A percentile compares a stretch with the other conserved stretches of the same genome.
Conservation (phyloP, 345 rosid species). For the Eucalyptus virginea region DNA sequence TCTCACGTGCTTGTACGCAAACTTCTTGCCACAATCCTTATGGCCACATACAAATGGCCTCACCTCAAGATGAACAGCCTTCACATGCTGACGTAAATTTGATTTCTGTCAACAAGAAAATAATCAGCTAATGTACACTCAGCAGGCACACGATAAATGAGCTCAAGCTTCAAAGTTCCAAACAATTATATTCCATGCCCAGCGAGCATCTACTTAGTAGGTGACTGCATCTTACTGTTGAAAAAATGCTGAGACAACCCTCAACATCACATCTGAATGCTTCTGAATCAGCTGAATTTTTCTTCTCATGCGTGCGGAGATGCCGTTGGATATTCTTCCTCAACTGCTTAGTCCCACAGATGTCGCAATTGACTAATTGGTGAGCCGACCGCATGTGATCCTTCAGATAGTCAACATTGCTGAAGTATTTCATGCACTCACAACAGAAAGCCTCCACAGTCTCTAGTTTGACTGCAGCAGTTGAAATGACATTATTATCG, state of each 20-base stretch:
- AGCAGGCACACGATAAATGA: neutral
- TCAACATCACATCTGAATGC: constrained; percentile 41
- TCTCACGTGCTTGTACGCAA: constrained; percentile 79
- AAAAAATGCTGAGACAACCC: constrained; percentile 53
- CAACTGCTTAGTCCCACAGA: constrained; percentile 55
- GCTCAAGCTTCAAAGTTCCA: constrained; percentile 26
- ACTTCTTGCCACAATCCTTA: constrained; percentile 61
- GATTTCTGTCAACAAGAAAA: constrained; percentile 45
- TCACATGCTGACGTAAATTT: constrained; percentile 55
- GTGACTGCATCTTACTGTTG: constrained; percentile 31
- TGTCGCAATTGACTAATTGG: constrained; percentile 37
- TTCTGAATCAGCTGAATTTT: constrained; percentile 8
- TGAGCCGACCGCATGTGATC: constrained; percentile 63
- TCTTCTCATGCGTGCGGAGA: constrained; percentile 39
- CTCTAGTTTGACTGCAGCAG: constrained; percentile 55
- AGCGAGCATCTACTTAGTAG: constrained; percentile 14
- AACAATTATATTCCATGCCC: neutral
- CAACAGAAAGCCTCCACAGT: constrained; percentile 67
- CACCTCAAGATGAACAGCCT: constrained; percentile 50
- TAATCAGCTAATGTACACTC: constrained; percentile 3
- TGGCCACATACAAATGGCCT: constrained; percentile 51
- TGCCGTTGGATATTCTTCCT: constrained; percentile 81
- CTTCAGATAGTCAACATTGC: constrained; percentile 53
- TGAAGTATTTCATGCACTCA: constrained; percentile 75
- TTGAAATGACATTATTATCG: neutral